Conservation (phyloP, 2,329 filamentous ascomycete genomes). For the Monosporascus sp. region DNA sequence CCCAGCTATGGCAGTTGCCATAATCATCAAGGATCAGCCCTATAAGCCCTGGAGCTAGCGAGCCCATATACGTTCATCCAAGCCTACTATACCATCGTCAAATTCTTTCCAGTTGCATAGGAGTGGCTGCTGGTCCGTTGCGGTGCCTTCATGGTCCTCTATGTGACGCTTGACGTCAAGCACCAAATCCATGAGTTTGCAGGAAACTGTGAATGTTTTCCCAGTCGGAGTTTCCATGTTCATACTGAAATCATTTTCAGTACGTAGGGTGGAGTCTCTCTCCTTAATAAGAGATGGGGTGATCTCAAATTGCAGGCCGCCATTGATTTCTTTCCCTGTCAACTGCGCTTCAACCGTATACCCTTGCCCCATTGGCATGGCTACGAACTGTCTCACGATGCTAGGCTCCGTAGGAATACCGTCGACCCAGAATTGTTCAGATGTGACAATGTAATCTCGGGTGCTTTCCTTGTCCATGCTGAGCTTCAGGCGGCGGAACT, state of each 20-base stretch:
- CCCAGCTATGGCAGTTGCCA: neutral
- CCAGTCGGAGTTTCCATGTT: neutral
- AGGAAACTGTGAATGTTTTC: constrained; percentile 1
- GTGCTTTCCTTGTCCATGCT: constrained; percentile 4
- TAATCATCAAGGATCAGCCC: constrained; percentile 1
- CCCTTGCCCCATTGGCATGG: constrained; percentile 36
- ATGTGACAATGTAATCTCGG: constrained; percentile 32
- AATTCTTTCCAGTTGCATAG: neutral
- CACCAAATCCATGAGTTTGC: neutral
- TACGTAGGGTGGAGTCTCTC: neutral
- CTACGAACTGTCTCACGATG: constrained; percentile 42
- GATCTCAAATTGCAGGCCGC: constrained; percentile 42
- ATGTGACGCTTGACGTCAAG: neutral
- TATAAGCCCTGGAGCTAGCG: neutral
- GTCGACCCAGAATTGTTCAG: constrained; percentile 35
- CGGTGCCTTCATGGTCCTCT: neutral
- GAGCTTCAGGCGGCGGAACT: constrained; percentile 7
- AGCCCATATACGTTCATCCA: neutral
- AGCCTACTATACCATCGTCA: neutral
- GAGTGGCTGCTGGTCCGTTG: neutral
- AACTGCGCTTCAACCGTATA: constrained; percentile 42
- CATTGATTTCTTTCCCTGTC: constrained; percentile 34
- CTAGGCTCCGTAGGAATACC: constrained; percentile 31
- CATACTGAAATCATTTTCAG: neutral
- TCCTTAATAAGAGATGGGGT: constrained; percentile 18